Percentiles rank a stretch among this genome's conserved stretches.
These are phyloP conservation scores for Phaseolus lunatus DNA, from an alignment of 306 rosid genomes.

Conservation along the genomic window DNA sequence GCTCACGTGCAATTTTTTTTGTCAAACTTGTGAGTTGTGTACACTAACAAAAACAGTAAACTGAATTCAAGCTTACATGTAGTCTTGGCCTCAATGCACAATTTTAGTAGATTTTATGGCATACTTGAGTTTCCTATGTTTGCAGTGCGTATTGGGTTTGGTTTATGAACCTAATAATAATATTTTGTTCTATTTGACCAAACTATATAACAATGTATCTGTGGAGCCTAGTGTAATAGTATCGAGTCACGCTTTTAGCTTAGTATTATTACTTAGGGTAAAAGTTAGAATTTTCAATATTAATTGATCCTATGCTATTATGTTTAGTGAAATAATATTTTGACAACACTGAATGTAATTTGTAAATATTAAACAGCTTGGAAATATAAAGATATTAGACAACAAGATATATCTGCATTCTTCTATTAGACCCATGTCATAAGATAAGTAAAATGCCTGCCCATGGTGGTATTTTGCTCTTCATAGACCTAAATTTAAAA, in stretches of 20 bases:
- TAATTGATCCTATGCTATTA: not conserved
- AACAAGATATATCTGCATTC: conserved; percentile 29
- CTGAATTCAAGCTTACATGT: not conserved
- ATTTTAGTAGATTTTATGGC: not conserved
- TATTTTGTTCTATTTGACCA: conserved; percentile 12
- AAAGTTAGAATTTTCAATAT: conserved; percentile 16
- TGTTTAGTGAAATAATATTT: not conserved
- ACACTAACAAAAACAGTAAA: conserved; percentile 21
- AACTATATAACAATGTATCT: conserved; percentile 1
- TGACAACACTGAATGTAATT: not conserved
- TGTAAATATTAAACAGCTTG: conserved; percentile 29
- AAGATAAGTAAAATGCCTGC: conserved; percentile 23
- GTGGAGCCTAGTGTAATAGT: not conserved
- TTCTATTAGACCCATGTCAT: conserved; percentile 19
- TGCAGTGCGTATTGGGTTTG: conserved; percentile 4
- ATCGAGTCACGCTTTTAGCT: not conserved
- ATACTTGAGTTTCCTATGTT: not conserved
- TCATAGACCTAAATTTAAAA: conserved; percentile 19
- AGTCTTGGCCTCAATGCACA: not conserved
- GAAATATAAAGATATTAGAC: conserved; percentile 14
- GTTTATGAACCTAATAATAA: conserved; percentile 1
- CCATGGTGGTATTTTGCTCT: not conserved
- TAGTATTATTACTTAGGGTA: not conserved
- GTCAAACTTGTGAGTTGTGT: not conserved
- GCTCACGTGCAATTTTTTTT: not conserved